Evolutionary conservation across 495 filamentous ascomycete species (phyloP), one percentile per base, ranked within the genome.

Genomic region (Neurospora sp.): DNA sequence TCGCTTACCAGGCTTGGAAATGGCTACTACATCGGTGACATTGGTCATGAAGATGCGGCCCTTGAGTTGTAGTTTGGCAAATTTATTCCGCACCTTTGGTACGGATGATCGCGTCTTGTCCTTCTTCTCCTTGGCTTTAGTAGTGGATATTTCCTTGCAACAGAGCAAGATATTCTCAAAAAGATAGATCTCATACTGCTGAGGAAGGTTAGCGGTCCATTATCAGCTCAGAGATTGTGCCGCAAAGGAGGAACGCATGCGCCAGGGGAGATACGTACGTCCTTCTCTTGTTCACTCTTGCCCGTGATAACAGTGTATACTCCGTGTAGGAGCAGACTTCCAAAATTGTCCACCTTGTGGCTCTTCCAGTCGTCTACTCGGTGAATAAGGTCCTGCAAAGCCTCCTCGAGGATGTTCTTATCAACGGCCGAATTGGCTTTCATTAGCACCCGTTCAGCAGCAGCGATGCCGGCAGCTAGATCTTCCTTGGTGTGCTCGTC

Each of bases 11-110:
- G 92, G 91, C 80, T 93, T 97, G 72, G 89, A 87, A 40, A 94
- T 84, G 20, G 92, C 93, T 5, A 97, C 84, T 35, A 97, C 92
- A 78, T 98, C 94, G 8, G 96, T 99, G 62, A 99, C 95, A 79
- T 99, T 99, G 72, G 95, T 94, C 95, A 99, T 98, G 83, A 98
- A 98, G 77, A 99, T 99, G 27, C 96, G 90, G 35, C 96, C 96
- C 83, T 98, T 99, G 40, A 99, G 87, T 80, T 97, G 94, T 70
- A 99, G 85, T 80, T 92, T 95, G 41, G 91, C 88, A 77, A 92
- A 94, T 83, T 91, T 87, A 75, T 86, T 87, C 78, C 93, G 92
- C 71, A 89, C 87, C 79, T 92, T 95, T 10, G 81, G 78, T 3
- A 72, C 76, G 2, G 79, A 78, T n/a, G 83, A 80, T 72, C 79